A percentile compares a stretch with the other conserved stretches of the same genome.
These are phyloP conservation scores for Entomortierella lignicola DNA, from an alignment of 192 early-diverging fungal species.

Conservation along the genomic window DNA sequence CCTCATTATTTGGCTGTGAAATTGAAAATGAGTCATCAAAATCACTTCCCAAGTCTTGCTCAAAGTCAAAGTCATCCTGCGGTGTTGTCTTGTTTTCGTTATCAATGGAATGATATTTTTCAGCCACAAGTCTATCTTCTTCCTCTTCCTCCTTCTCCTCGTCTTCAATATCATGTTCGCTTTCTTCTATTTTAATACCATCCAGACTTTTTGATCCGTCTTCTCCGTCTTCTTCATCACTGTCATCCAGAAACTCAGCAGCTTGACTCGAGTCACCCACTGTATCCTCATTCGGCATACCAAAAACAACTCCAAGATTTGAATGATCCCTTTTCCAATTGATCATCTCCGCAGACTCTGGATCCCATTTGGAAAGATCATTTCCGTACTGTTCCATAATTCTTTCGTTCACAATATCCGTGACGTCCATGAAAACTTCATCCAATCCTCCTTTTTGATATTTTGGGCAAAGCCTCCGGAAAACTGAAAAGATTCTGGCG, in stretches of 20 bases:
- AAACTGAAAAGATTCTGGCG: constrained; percentile 76
- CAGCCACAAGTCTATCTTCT: background rate
- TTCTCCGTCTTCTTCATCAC: constrained; percentile 1
- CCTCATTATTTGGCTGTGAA: background rate
- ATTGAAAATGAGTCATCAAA: constrained; percentile 12
- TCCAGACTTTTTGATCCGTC: constrained; percentile 5
- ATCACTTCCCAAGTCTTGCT: constrained; percentile 12
- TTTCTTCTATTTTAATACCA: constrained; percentile 7
- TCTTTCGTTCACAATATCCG: constrained; percentile 70
- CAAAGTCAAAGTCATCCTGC: constrained; percentile 28
- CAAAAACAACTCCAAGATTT: constrained; percentile 62
- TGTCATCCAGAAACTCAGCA: background rate
- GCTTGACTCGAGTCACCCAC: background rate
- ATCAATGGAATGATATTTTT: background rate
- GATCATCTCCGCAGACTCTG: constrained; percentile 34
- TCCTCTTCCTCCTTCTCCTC: constrained; percentile 11
- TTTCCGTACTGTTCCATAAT: constrained; percentile 59
- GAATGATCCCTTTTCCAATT: constrained; percentile 51
- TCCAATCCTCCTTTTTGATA: constrained; percentile 84
- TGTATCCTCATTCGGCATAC: constrained; percentile 31
- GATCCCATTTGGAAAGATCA: constrained; percentile 47
- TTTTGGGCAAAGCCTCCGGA: constrained; percentile 65
- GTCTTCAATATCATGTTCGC: background rate
- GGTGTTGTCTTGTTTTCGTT: background rate
- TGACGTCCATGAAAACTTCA: constrained; percentile 91